phyloP scores from a whole-genome alignment of 805 yeast species.

The Debaryomyces maramus region DNA sequence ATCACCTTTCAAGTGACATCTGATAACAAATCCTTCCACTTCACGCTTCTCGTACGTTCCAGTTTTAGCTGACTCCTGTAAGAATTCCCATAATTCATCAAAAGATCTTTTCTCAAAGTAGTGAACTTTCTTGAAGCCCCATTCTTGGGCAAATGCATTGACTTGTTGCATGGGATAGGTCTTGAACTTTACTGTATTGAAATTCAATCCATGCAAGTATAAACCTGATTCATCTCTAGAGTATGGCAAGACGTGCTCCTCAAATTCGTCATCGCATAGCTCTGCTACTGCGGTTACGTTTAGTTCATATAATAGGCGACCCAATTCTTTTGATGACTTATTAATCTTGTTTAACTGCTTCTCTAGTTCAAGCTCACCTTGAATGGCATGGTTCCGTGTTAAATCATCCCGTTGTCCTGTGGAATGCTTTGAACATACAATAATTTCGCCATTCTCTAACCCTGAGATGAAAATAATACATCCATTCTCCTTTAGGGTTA shows the following conservation, averaged over 20 bases:
- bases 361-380: slow-evolving; percentile 61
- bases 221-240: slow-evolving; percentile 68
- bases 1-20: slow-evolving; percentile 47
- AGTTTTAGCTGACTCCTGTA: slow-evolving; percentile 56
- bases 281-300: slow-evolving; percentile 88
- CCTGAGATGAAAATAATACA: slow-evolving; percentile 87
- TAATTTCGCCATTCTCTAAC: slow-evolving; percentile 66
- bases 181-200: slow-evolving; percentile 58
- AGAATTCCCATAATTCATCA: slow-evolving; percentile 45
- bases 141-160: slow-evolving; percentile 54
- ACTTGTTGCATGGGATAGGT: slow-evolving; percentile 69
- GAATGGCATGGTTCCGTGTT: slow-evolving; percentile 67
- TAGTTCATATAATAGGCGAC: slow-evolving; percentile 46
- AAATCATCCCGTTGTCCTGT: slow-evolving; percentile 65
- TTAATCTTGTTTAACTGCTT: slow-evolving; percentile 48
- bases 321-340: slow-evolving; percentile 51
- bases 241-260: slow-evolving; percentile 88
- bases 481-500: slow-evolving; percentile 89
- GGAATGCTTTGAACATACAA: slow-evolving; percentile 90
- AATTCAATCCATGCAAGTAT: slow-evolving; percentile 86
- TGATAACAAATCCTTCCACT: slow-evolving; percentile 90
- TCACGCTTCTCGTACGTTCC: slow-evolving; percentile 75
- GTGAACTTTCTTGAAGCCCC: slow-evolving; percentile 69
- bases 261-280: slow-evolving; percentile 87
- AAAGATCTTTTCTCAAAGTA: slow-evolving; percentile 42